A percentile compares a stretch with the other conserved stretches of the same genome.
Conservation (phyloP, 2,329 filamentous ascomycete genomes). For the Talaromyces marneffei region DNA sequence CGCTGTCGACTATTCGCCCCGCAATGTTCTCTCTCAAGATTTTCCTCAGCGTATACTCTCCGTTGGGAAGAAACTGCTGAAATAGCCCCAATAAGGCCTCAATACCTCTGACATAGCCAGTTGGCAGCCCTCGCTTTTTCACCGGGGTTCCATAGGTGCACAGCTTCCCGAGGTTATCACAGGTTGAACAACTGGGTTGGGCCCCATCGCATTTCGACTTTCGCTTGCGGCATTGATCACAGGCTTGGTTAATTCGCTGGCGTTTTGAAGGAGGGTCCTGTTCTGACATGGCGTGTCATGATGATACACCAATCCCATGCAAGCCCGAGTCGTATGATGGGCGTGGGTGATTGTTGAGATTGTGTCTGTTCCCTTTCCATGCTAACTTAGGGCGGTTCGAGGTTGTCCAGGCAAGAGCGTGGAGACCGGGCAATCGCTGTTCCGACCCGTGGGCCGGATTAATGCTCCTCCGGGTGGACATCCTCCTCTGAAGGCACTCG, state of each 20-base stretch:
- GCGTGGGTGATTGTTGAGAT: not conserved
- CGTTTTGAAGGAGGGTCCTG: slow-evolving; percentile 41
- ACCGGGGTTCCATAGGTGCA: slow-evolving; percentile 69
- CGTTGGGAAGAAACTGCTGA: slow-evolving; percentile 11
- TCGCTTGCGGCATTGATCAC: slow-evolving; percentile 61
- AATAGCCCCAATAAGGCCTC: slow-evolving; percentile 57
- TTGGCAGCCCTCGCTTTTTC: slow-evolving; percentile 71
- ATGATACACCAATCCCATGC: slow-evolving; percentile 9
- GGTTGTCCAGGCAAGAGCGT: not conserved
- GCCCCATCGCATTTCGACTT: slow-evolving; percentile 68
- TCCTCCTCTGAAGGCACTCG: too few relatives aligned
- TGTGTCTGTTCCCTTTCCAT: not conserved
- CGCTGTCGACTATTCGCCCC: slow-evolving; percentile 47
- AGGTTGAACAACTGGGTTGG: slow-evolving; percentile 62
- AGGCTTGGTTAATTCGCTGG: slow-evolving; percentile 62
- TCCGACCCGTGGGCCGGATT: slow-evolving; percentile 18
- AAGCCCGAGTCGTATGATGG: not conserved
- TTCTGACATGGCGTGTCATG: slow-evolving; percentile 25
- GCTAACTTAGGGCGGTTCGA: not conserved
- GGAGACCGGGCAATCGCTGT: slow-evolving; percentile 24
- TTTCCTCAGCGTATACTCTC: slow-evolving; percentile 22
- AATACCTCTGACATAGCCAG: slow-evolving; percentile 71
- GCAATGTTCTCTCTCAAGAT: slow-evolving; percentile 54
- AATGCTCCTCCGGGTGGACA: not conserved
- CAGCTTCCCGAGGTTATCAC: slow-evolving; percentile 55